Base-by-base conservation (phyloP, 352 stramenopile genomes). In the Phytophthora melonis region DNA sequence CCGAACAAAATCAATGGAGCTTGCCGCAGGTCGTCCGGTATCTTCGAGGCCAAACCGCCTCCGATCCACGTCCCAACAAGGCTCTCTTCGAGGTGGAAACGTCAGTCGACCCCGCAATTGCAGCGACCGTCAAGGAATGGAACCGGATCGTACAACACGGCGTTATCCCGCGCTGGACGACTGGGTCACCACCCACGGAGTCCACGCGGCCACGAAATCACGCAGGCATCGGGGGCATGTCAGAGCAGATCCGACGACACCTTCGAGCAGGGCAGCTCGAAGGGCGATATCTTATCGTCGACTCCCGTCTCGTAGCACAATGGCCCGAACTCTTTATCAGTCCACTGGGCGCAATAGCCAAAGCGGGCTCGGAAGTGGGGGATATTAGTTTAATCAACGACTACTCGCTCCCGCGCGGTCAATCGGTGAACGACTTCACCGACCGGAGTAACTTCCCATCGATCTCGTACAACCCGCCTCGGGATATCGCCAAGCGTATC, bases 321-420 rank as follows among this genome's bases (percentile, higher is more conserved):
- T 74, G 58, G 58, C 59, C 60, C 0, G 56, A 69, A 45, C 18
- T 75, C n/a, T 75, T 70, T 16, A 55, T 75, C 30, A 75, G 68
- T 32, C 66, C 66, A 43, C 16, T 72, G 3, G 68, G 68, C 8
- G 68, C n/a, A 14, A 39, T 59, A 0, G 60, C 27, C 13, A 67
- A 59, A 13, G 21, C 10, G 2, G 60, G n/a, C 13, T 32, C 14
- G 13, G 1, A 39, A 3, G 11, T 9, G 2, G 11, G 4, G 4
- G 68, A 66, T n/a, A 70, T 66, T 45, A 60, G 68, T 1, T 13
- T 63, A 13, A 75, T 75, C 4, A 70, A 75, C 27, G 68, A 75
- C 47, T 75, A 70, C 25, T 75, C 61, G n/a, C 58, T 57, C 11
- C 68, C 49, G 13, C 10, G 39, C 0, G 57, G 50, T 10, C 23